Evolutionary conservation across 768 basidiomycete genomes (phyloP), one percentile per base, ranked within the genome.

Genomic region (Coprinellus micaceus): DNA sequence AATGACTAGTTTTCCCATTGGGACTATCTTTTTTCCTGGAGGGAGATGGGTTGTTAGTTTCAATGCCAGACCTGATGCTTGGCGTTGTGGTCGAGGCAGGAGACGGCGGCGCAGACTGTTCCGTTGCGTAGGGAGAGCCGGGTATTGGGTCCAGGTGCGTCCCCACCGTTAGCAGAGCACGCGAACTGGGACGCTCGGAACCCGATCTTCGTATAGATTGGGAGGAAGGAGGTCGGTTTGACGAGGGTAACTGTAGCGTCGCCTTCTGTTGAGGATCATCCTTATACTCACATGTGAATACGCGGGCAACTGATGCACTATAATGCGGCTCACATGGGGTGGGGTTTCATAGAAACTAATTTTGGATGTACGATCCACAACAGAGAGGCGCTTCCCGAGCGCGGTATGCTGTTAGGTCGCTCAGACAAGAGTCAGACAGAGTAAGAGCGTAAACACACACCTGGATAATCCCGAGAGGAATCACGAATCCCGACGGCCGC

Each of bases 401-500:
- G 59, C 59, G 37, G 59, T 60, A 52, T 62, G 56, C 58, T 62
- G 57, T 28, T 21, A 37, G 39, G 26, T 24, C 37, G 51, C 15
- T 51, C 24, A 22, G 53, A 33, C 19, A 37, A 24, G 15, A 37
- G 17, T 25, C n/a, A 2, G 29, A 9, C 6, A 21, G n/a, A 43
- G 13, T 9, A 19, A 36, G 30, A 22, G 4, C n/a, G n/a, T 21
- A 15, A 21, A 17, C 43, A 63, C 75, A 64, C 63, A 85, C 91
- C 79, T 96, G 94, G 17, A 96, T 84, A 61, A 94, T 82, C 12
- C 87, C 88, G 51, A 98, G 75, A 33, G 94, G 94, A 58, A 98
- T 96, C 28, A 98, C 88, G 67, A 97, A 94, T 30, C 86, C 89
- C 22, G 78, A 71, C 13, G 94, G 94, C n/a, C 88, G 82, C 57